Conservation (phyloP, 208 protist genomes). For the Acanthamoeba lenticulata region DNA sequence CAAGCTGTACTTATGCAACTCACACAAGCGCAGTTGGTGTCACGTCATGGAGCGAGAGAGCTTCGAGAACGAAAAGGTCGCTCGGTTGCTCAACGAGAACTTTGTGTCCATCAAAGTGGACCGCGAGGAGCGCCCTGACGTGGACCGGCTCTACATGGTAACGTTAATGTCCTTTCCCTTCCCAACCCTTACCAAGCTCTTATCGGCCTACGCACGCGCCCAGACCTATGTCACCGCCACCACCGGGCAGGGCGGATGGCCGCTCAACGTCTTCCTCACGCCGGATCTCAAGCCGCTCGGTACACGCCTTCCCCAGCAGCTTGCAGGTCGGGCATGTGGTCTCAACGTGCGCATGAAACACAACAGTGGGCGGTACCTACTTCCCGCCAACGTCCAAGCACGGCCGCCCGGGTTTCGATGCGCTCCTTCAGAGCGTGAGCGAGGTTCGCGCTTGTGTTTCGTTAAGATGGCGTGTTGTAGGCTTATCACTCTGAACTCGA, state of each 20-base stretch:
- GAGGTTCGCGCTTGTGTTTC: background rate
- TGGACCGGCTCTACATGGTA: constrained; percentile 77
- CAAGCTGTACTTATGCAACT: background rate
- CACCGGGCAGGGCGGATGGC: constrained; percentile 70
- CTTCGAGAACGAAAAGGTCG: constrained; percentile 77
- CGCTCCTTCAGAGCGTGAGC: background rate
- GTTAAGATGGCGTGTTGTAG: background rate
- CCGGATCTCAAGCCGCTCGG: constrained; percentile 70
- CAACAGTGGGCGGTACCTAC: constrained; percentile 62
- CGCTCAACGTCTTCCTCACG: constrained; percentile 71
- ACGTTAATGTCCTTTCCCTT: background rate
- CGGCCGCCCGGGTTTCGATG: constrained; percentile 5
- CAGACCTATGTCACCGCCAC: constrained; percentile 52
- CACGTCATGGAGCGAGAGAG: constrained; percentile 84
- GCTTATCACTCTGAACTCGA: background rate
- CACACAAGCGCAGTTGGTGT: constrained; percentile 72
- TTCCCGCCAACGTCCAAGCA: constrained; percentile 9
- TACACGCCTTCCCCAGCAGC: too few species aligned
- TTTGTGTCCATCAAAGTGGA: constrained; percentile 81
- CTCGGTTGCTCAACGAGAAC: constrained; percentile 72
- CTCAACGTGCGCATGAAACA: background rate
- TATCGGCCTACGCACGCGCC: background rate
- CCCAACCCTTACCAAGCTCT: background rate
- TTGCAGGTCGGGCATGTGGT: too few species aligned
- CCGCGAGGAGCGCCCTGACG: constrained; percentile 76